These are phyloP conservation scores for Sungouiozyma ichnusensis DNA, from an alignment of 805 yeast genomes.

Conservation along the genomic window DNA sequence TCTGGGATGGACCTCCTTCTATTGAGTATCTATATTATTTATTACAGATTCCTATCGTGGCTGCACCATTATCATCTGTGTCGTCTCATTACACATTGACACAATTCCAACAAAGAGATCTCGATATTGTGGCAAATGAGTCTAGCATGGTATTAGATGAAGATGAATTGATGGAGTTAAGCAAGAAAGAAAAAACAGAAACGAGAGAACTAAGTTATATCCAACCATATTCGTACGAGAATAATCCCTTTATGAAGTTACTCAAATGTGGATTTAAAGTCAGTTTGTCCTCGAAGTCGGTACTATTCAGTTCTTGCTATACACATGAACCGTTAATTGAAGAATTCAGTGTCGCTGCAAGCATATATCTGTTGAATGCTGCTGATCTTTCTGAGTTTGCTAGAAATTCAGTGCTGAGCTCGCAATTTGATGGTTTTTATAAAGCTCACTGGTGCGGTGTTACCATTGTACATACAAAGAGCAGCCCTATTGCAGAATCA, in stretches of 20 bases:
- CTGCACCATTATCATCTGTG: conserved; percentile 25
- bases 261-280: conserved; percentile 22
- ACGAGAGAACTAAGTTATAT: conserved; percentile 18
- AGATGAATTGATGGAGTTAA: neutral
- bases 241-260: conserved; percentile 25
- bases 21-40: conserved; percentile 20
- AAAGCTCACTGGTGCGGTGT: conserved; percentile 28
- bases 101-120: neutral
- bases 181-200: neutral
- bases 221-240: conserved; percentile 13
- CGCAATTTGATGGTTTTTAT: conserved; percentile 26
- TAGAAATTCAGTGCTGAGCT: conserved; percentile 21
- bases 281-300: conserved; percentile 21
- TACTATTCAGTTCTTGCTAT: conserved; percentile 24
- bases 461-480: conserved; percentile 3
- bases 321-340: conserved; percentile 27
- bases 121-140: neutral
- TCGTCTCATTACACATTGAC: conserved; percentile 2
- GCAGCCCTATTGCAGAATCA: conserved; percentile 9
- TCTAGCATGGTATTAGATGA: neutral
- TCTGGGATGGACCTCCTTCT: conserved; percentile 18
- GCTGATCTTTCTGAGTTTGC: conserved; percentile 27
- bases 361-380: conserved; percentile 24
- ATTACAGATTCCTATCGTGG: conserved; percentile 22
- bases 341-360: conserved; percentile 29